Evolutionary conservation across 2,329 filamentous ascomycete species (phyloP).

Genomic region (Sporothrix schenckii): DNA sequence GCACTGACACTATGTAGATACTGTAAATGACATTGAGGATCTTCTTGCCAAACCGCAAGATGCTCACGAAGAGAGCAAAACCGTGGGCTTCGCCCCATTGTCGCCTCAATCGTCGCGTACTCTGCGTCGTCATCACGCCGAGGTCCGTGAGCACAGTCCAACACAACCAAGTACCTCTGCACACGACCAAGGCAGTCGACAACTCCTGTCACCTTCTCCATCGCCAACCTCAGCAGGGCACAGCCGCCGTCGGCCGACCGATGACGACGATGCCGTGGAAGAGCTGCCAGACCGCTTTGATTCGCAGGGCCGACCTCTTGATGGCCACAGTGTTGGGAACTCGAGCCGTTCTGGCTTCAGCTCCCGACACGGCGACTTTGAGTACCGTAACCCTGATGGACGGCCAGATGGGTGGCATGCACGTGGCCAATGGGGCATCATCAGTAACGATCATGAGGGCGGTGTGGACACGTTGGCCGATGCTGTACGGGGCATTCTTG

Average conservation of each 20-base stretch:
- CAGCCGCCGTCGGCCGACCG: not conserved
- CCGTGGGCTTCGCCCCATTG: conserved; percentile 53
- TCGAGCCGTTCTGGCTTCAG: conserved; percentile 39
- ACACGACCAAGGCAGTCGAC: not conserved
- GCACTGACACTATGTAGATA: conserved; percentile 26
- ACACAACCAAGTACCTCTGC: not conserved
- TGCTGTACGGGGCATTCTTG: conserved; percentile 42
- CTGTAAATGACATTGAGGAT: conserved; percentile 30
- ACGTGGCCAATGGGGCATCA: conserved; percentile 51
- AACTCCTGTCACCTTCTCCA: not conserved
- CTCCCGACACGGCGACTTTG: conserved; percentile 50
- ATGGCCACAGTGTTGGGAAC: conserved; percentile 15
- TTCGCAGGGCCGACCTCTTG: conserved; percentile 48
- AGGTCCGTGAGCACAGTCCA: conserved; percentile 30
- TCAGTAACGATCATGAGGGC: conserved; percentile 47
- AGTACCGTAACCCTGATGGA: conserved; percentile 45
- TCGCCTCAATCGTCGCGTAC: conserved; percentile 55
- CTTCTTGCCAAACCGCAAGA: not conserved
- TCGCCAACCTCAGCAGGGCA: too few relatives aligned
- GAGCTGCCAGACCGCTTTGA: conserved; percentile 55
- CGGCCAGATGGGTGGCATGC: conserved; percentile 38
- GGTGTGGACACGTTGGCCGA: conserved; percentile 46
- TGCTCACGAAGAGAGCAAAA: conserved; percentile 42
- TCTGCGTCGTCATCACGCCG: conserved; percentile 48
- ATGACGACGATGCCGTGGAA: conserved; percentile 47